A percentile compares a stretch with the other conserved stretches of the same genome.
Evolutionary conservation across 2,329 filamentous ascomycete genomes (phyloP).

Genomic region (Lanzia echinophila): DNA sequence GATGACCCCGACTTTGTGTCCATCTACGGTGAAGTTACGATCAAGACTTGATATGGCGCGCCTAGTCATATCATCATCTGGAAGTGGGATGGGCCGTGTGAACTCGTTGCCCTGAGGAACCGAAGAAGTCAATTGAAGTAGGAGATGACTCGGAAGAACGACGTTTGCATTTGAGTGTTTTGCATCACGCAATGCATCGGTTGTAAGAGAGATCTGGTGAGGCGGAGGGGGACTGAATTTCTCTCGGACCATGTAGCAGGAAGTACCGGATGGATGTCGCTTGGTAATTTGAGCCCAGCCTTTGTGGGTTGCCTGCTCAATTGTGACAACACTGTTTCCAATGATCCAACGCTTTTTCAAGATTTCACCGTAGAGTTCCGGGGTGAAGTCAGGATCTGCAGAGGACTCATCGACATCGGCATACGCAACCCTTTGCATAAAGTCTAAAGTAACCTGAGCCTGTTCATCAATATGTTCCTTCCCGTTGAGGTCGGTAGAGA

Average conservation of each 20-base stretch:
- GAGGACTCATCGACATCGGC: conserved; percentile 76
- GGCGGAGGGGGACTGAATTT: conserved; percentile 51
- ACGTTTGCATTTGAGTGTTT: conserved; percentile 48
- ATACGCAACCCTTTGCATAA: conserved; percentile 84
- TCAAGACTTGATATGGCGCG: conserved; percentile 79
- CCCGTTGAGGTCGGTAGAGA: conserved; percentile 69
- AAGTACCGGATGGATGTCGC: conserved; percentile 63
- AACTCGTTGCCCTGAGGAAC: conserved; percentile 50
- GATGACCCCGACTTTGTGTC: conserved; percentile 90
- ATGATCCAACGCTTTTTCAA: conserved; percentile 64
- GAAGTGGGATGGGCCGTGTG: conserved; percentile 68
- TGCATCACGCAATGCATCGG: conserved; percentile 43
- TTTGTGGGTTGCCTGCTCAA: conserved; percentile 61
- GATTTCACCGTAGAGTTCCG: conserved; percentile 58
- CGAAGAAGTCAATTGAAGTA: conserved; percentile 62
- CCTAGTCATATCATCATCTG: conserved; percentile 44
- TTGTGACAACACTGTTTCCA: conserved; percentile 66
- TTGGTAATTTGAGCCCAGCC: conserved; percentile 67
- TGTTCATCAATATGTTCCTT: conserved; percentile 80
- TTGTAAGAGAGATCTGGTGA: conserved; percentile 45
- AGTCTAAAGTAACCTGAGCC: conserved; percentile 86
- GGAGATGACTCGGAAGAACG: conserved; percentile 65
- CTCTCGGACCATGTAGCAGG: conserved; percentile 46
- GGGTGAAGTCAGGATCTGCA: conserved; percentile 58
- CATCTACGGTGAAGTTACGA: conserved; percentile 81